A percentile compares a stretch with the other conserved stretches of the same genome.
Conservation (phyloP, 352 stramenopile genomes). For the Phytophthora nicotianae region DNA sequence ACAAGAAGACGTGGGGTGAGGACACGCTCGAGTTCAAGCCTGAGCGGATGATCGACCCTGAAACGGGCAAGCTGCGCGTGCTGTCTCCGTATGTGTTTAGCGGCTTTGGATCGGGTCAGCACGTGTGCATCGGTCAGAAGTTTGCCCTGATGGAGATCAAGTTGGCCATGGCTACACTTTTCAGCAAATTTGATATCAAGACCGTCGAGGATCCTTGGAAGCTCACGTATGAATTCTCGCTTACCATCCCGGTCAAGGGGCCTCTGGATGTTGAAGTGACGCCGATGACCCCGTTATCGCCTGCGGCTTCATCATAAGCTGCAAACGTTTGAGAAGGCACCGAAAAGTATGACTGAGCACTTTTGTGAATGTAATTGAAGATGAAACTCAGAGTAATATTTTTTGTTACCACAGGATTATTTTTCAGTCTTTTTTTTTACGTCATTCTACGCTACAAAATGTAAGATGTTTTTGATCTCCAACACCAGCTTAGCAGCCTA, state of each 20-base stretch:
- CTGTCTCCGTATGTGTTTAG: constrained; percentile 29
- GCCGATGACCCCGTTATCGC: constrained; percentile 13
- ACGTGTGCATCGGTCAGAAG: constrained; percentile 57
- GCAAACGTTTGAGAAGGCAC: no score
- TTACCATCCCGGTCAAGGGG: constrained; percentile 46
- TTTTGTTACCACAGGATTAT: no score
- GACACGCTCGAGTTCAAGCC: constrained; percentile 62
- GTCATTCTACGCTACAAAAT: no score
- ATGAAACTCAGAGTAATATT: no score
- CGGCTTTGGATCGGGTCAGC: constrained; percentile 55
- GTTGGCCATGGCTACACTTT: constrained; percentile 49
- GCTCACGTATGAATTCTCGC: constrained; percentile 54
- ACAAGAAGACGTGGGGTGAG: constrained; percentile 47
- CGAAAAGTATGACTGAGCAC: no score
- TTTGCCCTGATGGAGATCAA: constrained; percentile 69
- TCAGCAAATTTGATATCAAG: constrained; percentile 45
- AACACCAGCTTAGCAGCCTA: background rate
- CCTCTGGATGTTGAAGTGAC: constrained; percentile 33
- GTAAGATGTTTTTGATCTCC: background rate
- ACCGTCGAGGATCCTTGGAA: constrained; percentile 37
- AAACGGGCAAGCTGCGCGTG: constrained; percentile 36
- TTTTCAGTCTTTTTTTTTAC: no score
- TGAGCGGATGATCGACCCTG: constrained; percentile 57
- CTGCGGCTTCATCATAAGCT: constrained; percentile 15
- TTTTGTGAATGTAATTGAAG: no score